Evolutionary conservation across 352 stramenopile species (phyloP).

Genomic region (Phytophthora chlamydospora): DNA sequence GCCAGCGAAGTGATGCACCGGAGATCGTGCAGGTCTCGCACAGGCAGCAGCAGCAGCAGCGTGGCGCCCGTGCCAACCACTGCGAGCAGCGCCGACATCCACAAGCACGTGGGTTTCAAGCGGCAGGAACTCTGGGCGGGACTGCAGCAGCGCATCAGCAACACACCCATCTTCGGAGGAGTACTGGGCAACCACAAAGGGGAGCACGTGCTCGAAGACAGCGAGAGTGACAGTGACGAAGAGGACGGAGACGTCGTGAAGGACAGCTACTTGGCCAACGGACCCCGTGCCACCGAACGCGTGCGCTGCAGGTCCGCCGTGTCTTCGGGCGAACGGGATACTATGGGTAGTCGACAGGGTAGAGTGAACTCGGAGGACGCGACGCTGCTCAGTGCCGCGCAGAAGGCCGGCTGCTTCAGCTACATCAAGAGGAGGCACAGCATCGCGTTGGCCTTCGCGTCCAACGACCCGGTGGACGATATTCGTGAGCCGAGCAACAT

Average conservation of each 20-base stretch:
- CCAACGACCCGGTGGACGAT: constrained; percentile 30
- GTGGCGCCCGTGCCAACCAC: not conserved
- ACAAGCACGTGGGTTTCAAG: constrained; percentile 27
- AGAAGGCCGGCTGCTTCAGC: constrained; percentile 83
- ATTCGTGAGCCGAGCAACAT: constrained; percentile 41
- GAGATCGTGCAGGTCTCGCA: constrained; percentile 1
- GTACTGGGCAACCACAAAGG: constrained; percentile 28
- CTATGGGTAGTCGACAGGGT: constrained; percentile 7
- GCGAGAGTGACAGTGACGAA: constrained; percentile 16
- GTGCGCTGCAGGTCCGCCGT: constrained; percentile 35
- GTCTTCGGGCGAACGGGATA: constrained; percentile 20
- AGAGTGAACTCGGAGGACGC: constrained; percentile 13
- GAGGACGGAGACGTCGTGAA: constrained; percentile 31
- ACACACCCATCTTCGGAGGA: constrained; percentile 24
- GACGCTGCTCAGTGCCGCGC: constrained; percentile 51
- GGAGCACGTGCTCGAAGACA: constrained; percentile 16
- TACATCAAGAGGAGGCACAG: constrained; percentile 84
- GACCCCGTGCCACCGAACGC: constrained; percentile 15
- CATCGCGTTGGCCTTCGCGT: constrained; percentile 76
- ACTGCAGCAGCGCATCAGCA: constrained; percentile 29
- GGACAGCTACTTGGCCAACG: constrained; percentile 31
- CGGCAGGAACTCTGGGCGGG: constrained; percentile 37
- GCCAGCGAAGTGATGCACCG: constrained; percentile 33
- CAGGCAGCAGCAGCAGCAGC: not conserved
- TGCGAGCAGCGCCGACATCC: constrained; percentile 17